A percentile compares a stretch with the other conserved stretches of the same genome.
phyloP scores from a whole-genome alignment of 2,329 filamentous ascomycete genomes.

The Penicillium hordei region DNA sequence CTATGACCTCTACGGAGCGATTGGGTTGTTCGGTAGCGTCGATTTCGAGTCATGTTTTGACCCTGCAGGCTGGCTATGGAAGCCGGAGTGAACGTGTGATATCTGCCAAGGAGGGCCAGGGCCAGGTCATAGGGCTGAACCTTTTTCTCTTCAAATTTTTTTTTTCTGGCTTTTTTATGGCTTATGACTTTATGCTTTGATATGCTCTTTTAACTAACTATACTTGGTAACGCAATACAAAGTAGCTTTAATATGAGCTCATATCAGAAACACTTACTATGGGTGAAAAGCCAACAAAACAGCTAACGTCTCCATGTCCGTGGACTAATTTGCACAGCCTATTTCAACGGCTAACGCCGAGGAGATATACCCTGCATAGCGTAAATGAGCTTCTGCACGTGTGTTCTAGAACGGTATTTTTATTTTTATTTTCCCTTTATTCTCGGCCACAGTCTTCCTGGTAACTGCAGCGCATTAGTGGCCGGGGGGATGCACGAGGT shows the following conservation, averaged over 20 bases:
- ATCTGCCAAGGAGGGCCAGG: slow-evolving; percentile 1
- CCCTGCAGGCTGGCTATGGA: slow-evolving; percentile 49
- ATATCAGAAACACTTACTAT: background rate
- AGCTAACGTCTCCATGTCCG: background rate
- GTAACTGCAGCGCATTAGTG: slow-evolving; percentile 32
- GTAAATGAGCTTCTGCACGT: slow-evolving; percentile 9
- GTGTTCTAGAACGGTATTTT: slow-evolving; percentile 23
- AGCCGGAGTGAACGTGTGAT: slow-evolving; percentile 19
- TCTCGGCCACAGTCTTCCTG: slow-evolving; percentile 6
- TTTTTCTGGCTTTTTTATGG: background rate
- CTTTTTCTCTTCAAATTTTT: background rate
- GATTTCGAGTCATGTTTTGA: slow-evolving; percentile 59
- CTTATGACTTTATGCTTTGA: background rate
- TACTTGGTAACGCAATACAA: background rate
- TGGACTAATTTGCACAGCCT: background rate
- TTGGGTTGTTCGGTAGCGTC: slow-evolving; percentile 62
- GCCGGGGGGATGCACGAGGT: slow-evolving; percentile 35
- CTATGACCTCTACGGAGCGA: slow-evolving; percentile 61
- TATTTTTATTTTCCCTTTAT: background rate
- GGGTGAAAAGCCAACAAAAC: background rate
- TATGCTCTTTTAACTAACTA: too few relatives aligned
- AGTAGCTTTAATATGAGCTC: background rate
- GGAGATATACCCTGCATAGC: slow-evolving; percentile 11
- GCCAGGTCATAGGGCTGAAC: slow-evolving; percentile 13
- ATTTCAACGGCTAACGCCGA: slow-evolving; percentile 13